Percentiles rank a stretch among this genome's conserved stretches.
Conservation (phyloP, 108 stramenopile species). For the Skeletonema costatum region DNA sequence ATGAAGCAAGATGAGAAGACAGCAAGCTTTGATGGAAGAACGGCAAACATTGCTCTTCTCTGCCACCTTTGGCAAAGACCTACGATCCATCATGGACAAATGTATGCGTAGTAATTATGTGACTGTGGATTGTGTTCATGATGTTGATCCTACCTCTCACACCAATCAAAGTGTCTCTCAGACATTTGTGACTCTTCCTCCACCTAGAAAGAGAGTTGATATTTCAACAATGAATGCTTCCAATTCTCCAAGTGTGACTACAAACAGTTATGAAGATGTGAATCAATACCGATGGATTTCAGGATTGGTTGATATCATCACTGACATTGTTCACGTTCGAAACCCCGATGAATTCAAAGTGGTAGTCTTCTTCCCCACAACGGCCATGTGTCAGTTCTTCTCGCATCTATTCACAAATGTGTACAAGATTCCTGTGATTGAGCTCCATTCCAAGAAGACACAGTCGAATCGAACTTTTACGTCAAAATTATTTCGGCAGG, state of each 20-base stretch:
- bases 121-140: slow-evolving; percentile 51
- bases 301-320: slow-evolving; percentile 41
- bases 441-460: slow-evolving; percentile 78
- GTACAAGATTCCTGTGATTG: slow-evolving; percentile 64
- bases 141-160: slow-evolving; percentile 44
- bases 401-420: slow-evolving; percentile 66
- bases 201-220: not conserved
- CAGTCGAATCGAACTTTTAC: slow-evolving; percentile 67
- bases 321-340: slow-evolving; percentile 62
- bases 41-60: slow-evolving; percentile 85
- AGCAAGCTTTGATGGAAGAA: not conserved
- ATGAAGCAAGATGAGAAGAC: slow-evolving; percentile 2
- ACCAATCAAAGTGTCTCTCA: slow-evolving; percentile 42
- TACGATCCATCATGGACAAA: slow-evolving; percentile 60
- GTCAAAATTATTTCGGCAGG: slow-evolving; percentile 60
- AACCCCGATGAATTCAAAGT: slow-evolving; percentile 77
- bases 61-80: slow-evolving; percentile 67
- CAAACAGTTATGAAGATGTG: slow-evolving; percentile 25
- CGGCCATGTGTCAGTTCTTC: slow-evolving; percentile 64
- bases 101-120: slow-evolving; percentile 49
- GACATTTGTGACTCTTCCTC: slow-evolving; percentile 40
- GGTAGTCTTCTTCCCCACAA: slow-evolving; percentile 86
- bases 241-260: slow-evolving; percentile 88
- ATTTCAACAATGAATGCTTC: slow-evolving; percentile 91
- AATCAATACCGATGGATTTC: slow-evolving; percentile 29